A percentile compares a stretch with the other conserved stretches of the same genome.
These are phyloP conservation scores for Fusarium haematococcum DNA, from an alignment of 2,329 filamentous ascomycete genomes.

Conservation along the genomic window DNA sequence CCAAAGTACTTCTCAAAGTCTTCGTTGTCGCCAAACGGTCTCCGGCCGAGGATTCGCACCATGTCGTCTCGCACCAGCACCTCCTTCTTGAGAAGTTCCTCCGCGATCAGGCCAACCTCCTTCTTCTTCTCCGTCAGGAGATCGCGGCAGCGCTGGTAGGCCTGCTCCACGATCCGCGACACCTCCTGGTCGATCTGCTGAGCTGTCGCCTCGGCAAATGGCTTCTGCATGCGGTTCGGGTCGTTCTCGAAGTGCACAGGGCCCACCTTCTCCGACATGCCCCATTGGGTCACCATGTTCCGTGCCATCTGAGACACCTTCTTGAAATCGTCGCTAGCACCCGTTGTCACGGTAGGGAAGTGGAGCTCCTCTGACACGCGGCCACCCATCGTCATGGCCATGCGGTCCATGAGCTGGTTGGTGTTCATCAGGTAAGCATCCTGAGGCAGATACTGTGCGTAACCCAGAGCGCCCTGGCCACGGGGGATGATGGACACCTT, in stretches of 20 bases:
- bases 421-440: conserved; percentile 97
- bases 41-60: conserved; percentile 84
- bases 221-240: conserved; percentile 87
- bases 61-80: conserved; percentile 92
- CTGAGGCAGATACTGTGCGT: conserved; percentile 95
- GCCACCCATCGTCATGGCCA: conserved; percentile 98
- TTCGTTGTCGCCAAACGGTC: conserved; percentile 84
- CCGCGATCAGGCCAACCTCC: conserved; percentile 89
- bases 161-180: conserved; percentile 88
- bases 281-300: conserved; percentile 99
- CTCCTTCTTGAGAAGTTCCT: conserved; percentile 93
- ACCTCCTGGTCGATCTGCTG: conserved; percentile 94
- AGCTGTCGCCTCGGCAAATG: conserved; percentile 94
- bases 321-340: conserved; percentile 96
- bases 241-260: conserved; percentile 91
- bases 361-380: conserved; percentile 96
- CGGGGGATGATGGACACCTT: conserved; percentile 99
- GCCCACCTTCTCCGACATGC: conserved; percentile 95
- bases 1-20: conserved; percentile 97
- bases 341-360: conserved; percentile 95
- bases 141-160: conserved; percentile 89
- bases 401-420: conserved; percentile 97
- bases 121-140: conserved; percentile 87
- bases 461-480: conserved; percentile 91
- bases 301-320: conserved; percentile 97